Base-by-base conservation (phyloP, 179 eudicot species). In the Camellia oleifera region DNA sequence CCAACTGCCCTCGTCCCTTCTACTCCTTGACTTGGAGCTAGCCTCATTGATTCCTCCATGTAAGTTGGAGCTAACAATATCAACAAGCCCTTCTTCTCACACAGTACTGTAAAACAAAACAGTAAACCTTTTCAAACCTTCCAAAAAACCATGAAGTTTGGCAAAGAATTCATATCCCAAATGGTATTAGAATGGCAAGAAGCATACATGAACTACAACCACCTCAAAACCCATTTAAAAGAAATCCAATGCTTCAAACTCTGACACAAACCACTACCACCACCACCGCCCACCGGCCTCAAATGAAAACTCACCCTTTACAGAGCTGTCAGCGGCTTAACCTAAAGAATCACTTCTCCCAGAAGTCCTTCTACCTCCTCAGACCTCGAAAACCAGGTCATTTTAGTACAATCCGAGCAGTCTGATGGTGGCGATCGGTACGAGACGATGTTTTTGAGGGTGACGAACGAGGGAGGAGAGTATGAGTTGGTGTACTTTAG, bases 101-200 rank as follows among this genome's bases (percentile, higher is more conserved):
- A 32, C 2, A 32, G 2, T 32, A 32, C 40, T 32, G 2, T 32
- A 32, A 32, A 32, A 32, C 40, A 32, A 32, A 32, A 32, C 2
- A 32, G 40, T 32, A 32, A 32, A 32, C 40, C 2, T 32, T 32
- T 32, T 32, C 40, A 32, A 32, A 32, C 40, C 40, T 32, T 32
- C 40, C 40, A 32, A 32, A 32, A 69, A 45, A 83, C 72, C 44
- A 86, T 86, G 86, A 86, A 86, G 84, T 86, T 83, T 45, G 88
- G 84, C 42, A 86, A 83, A 72, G 86, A 83, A 44, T 77, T 83
- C 26, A 40, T 66, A 17, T 78, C 88, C 52, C 88, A 83, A 18
- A 81, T 86, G 86, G 88, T 86, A 64, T 86, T 71, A 7, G 86
- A 86, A 79, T 83, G 88, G 88, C 84, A 83, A 60, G 82, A 53